A percentile compares a stretch with the other conserved stretches of the same genome.
phyloP scores from a whole-genome alignment of 495 filamentous ascomycete genomes.

The Cenococcum geophilum region DNA sequence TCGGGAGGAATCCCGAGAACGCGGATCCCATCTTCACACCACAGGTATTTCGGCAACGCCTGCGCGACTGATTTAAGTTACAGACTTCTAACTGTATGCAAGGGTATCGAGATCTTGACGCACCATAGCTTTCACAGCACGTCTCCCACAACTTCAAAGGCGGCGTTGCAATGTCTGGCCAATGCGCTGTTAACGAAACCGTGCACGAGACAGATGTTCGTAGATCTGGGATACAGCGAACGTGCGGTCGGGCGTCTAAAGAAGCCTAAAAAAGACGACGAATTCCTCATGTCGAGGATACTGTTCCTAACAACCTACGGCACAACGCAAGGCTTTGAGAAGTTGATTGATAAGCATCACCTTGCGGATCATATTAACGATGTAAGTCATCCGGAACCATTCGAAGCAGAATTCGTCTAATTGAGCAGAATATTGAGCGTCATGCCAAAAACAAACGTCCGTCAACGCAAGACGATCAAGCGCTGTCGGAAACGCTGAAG shows the following conservation, averaged over 20 bases:
- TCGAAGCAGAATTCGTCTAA: not conserved
- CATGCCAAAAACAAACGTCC: conserved; percentile 45
- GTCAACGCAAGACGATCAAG: not conserved
- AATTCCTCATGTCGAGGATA: conserved; percentile 75
- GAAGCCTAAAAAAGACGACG: conserved; percentile 71
- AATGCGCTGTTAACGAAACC: conserved; percentile 71
- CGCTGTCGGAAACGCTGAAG: conserved; percentile 13
- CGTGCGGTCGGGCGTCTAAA: conserved; percentile 67
- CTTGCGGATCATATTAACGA: conserved; percentile 61
- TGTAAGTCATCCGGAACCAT: conserved; percentile 36
- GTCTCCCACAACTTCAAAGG: conserved; percentile 55
- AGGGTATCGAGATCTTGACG: conserved; percentile 70
- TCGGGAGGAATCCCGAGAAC: conserved; percentile 63
- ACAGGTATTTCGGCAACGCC: conserved; percentile 44
- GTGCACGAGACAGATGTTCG: conserved; percentile 68
- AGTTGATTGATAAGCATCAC: conserved; percentile 60
- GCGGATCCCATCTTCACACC: conserved; percentile 74
- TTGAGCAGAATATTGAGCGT: conserved; percentile 53
- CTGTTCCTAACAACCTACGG: conserved; percentile 79
- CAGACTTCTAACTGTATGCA: not conserved
- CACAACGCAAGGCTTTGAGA: conserved; percentile 59
- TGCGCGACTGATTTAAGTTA: too few relatives aligned
- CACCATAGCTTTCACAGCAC: conserved; percentile 63
- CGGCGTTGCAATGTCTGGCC: conserved; percentile 76
- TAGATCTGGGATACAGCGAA: conserved; percentile 63